Percentiles rank a stretch among this genome's conserved stretches.
Evolutionary conservation across 306 rosid species (phyloP).

Genomic region (Geum urbanum): DNA sequence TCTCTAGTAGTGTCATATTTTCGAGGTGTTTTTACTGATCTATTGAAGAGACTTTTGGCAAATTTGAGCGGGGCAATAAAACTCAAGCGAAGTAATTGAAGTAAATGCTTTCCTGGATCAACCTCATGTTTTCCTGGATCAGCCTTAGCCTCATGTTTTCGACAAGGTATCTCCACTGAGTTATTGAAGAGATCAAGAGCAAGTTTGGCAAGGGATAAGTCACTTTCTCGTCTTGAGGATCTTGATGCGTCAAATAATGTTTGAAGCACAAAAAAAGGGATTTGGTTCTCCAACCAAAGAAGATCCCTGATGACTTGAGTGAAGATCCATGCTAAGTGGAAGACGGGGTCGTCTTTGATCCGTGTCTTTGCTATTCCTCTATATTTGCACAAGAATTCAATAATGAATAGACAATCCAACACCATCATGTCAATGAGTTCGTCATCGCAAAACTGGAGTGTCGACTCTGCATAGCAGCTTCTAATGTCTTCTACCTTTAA

Average conservation of each 20-base stretch:
- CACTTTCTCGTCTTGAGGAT: neutral
- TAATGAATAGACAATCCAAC: conserved; percentile 57
- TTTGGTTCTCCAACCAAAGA: conserved; percentile 51
- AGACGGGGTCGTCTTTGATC: conserved; percentile 35
- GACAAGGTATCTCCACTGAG: conserved; percentile 24
- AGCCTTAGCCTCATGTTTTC: no score
- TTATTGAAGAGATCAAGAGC: conserved; percentile 47
- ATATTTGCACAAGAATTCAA: conserved; percentile 45
- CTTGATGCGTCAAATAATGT: conserved; percentile 26
- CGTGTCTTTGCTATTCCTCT: conserved; percentile 2
- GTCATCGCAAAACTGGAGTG: no score
- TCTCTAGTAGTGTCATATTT: no score
- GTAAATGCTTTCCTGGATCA: conserved; percentile 32
- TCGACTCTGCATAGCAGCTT: no score
- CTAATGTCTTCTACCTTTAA: conserved; percentile 36
- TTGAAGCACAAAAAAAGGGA: conserved; percentile 50
- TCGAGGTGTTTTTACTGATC: no score
- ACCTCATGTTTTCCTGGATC: conserved; percentile 27
- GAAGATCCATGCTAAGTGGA: conserved; percentile 38
- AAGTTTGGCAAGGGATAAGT: conserved; percentile 13
- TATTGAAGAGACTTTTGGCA: neutral
- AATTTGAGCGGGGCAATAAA: conserved; percentile 17
- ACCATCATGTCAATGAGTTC: no score
- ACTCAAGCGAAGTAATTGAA: conserved; percentile 44
- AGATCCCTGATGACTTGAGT: conserved; percentile 44